Conservation (phyloP, 306 rosid genomes). For the Sicyos edulis region DNA sequence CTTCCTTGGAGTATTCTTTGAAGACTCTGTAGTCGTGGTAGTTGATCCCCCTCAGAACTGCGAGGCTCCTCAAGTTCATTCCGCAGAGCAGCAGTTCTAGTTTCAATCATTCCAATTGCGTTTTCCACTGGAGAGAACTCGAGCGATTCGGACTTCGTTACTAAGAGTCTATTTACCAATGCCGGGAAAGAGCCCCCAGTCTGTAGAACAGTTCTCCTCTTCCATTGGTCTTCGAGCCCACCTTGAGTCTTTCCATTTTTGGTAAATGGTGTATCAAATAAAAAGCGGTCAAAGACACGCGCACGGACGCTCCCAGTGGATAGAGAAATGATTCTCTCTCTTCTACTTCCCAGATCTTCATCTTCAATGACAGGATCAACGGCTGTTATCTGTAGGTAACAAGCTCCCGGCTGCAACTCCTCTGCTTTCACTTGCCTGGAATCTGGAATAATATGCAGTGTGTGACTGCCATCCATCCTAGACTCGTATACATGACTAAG, state of each 20-base stretch:
- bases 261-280: slow-evolving; percentile 94
- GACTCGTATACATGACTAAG: slow-evolving; percentile 86
- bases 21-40: slow-evolving; percentile 88
- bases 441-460: slow-evolving; percentile 82
- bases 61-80: slow-evolving; percentile 87
- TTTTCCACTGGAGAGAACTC: slow-evolving; percentile 97
- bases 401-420: slow-evolving; percentile 89
- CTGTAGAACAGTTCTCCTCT: slow-evolving; percentile 89
- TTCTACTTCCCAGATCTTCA: slow-evolving; percentile 93
- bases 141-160: slow-evolving; percentile 80
- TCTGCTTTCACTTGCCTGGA: slow-evolving; percentile 97
- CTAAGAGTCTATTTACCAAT: slow-evolving; percentile 81
- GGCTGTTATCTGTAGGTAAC: slow-evolving; percentile 93
- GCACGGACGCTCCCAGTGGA: slow-evolving; percentile 94
- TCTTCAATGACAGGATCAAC: slow-evolving; percentile 98
- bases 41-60: slow-evolving; percentile 97
- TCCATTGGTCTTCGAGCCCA: slow-evolving; percentile 98
- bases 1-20: slow-evolving; percentile 35
- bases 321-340: slow-evolving; percentile 87
- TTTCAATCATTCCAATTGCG: slow-evolving; percentile 74
- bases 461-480: slow-evolving; percentile 88
- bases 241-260: slow-evolving; percentile 97
- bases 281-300: slow-evolving; percentile 90
- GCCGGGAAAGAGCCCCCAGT: slow-evolving; percentile 98
- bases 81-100: no score